Evolutionary conservation across 148 eudicot genomes (phyloP), one percentile per base, ranked within the genome.

Genomic region (Pouteria glomerata): DNA sequence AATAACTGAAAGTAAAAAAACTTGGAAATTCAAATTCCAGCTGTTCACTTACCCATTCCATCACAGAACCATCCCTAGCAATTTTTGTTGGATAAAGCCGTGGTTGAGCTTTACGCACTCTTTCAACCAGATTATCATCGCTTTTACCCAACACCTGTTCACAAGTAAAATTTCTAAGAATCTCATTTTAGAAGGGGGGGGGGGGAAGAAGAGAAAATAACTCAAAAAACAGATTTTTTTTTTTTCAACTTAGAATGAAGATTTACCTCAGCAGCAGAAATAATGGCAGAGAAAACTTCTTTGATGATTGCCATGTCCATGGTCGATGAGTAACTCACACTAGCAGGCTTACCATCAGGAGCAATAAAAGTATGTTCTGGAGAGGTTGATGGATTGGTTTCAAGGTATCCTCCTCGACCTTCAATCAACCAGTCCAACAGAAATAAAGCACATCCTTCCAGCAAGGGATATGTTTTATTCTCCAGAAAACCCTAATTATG

Each of bases 311-410:
- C 77, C 63, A 93, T 83, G 73, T 93, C 98, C 98, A 90, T 93
- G 63, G 98, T 88, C 30, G 98, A 75, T 44, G 98, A 93, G 79
- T 90, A 87, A 78, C 98, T 93, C 60, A 93, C 95, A 75, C 94
- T 85, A 3, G 98, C 95, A 21, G 81, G 81, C 75, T 89, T 84
- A n/a, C 98, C 92, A 85, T 86, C 89, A 11, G 92, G 90, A 57
- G 95, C 83, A 53, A 71, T 81, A 72, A 93, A 93, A 34, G 58
- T 76, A 74, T 93, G 98, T 74, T 93, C 98, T 0, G 98, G 98
- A n/a, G 98, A 93, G 7, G 98, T 93, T 73, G 98, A 93, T 24
- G 98, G 98, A 77, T 93, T 90, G 5, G 97, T 93, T 76, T 90
- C 92, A 21, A 90, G 85, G 76, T 55, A 82, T 41, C 88, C 89